Evolutionary conservation across 768 basidiomycete species (phyloP).

Genomic region (Nevesoporus exiguus): DNA sequence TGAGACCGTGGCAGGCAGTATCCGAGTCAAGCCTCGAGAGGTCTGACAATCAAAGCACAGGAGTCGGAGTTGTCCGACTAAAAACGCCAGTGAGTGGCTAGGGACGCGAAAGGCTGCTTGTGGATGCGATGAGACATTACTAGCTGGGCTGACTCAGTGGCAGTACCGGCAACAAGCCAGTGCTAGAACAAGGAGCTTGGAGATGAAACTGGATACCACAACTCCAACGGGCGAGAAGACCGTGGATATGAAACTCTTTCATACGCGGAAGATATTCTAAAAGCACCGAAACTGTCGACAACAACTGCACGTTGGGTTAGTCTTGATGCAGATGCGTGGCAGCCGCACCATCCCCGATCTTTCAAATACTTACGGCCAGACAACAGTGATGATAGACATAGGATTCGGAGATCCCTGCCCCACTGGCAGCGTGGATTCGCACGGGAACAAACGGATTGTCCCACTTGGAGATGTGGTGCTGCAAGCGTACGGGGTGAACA

Average conservation of each 20-base stretch:
- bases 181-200: not conserved
- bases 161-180: too few relatives aligned
- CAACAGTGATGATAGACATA: not conserved
- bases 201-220: not conserved
- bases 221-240: not conserved
- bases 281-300: not conserved
- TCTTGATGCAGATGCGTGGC: conserved; percentile 1
- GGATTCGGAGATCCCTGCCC: not conserved
- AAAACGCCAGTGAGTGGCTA: not conserved
- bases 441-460: not conserved
- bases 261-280: not conserved
- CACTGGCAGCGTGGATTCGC: not conserved
- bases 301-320: not conserved
- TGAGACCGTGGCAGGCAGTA: not conserved
- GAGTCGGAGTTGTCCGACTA: not conserved
- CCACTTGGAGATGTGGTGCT: conserved; percentile 1
- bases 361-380: conserved; percentile 1
- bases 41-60: not conserved
- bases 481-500: not conserved
- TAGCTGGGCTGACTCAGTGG: conserved; percentile 5
- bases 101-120: not conserved
- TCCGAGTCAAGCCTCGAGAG: not conserved
- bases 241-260: conserved; percentile 3
- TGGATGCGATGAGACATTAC: not conserved
- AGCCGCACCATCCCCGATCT: not conserved